Conservation (phyloP, 495 filamentous ascomycete genomes). For the Trypethelium eluteriae region DNA sequence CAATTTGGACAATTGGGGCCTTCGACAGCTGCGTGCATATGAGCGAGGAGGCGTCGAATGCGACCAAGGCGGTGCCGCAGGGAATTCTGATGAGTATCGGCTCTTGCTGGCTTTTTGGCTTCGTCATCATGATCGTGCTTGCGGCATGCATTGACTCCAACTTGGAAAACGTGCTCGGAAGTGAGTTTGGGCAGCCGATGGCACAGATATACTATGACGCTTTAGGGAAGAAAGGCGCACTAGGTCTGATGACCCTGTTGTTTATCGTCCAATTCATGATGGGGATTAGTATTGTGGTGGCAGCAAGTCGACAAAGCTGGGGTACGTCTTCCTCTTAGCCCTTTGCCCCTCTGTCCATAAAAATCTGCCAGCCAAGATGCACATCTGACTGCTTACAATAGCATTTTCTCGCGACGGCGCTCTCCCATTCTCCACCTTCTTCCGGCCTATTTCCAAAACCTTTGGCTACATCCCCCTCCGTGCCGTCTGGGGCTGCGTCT, state of each 20-base stretch:
- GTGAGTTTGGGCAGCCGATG: slow-evolving; percentile 47
- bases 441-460: slow-evolving; percentile 48
- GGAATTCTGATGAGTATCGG: slow-evolving; percentile 53
- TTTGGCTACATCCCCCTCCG: slow-evolving; percentile 56
- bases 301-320: slow-evolving; percentile 52
- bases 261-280: slow-evolving; percentile 50
- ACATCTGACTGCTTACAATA: neutral
- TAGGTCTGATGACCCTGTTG: slow-evolving; percentile 52
- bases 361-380: neutral
- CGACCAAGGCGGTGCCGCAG: slow-evolving; percentile 52
- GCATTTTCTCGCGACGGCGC: slow-evolving; percentile 55
- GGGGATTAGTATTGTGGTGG: slow-evolving; percentile 48
- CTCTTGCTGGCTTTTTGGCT: slow-evolving; percentile 47
- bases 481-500: slow-evolving; percentile 52
- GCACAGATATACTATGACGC: slow-evolving; percentile 52
- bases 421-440: slow-evolving; percentile 55
- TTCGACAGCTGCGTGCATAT: slow-evolving; percentile 54
- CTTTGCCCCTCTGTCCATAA: neutral
- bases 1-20: slow-evolving; percentile 60
- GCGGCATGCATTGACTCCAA: slow-evolving; percentile 45
- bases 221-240: slow-evolving; percentile 43
- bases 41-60: slow-evolving; percentile 58
- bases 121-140: slow-evolving; percentile 45
- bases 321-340: neutral
- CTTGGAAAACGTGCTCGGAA: slow-evolving; percentile 36